Conservation (phyloP, 306 rosid genomes). For the Potentilla sterilis region DNA sequence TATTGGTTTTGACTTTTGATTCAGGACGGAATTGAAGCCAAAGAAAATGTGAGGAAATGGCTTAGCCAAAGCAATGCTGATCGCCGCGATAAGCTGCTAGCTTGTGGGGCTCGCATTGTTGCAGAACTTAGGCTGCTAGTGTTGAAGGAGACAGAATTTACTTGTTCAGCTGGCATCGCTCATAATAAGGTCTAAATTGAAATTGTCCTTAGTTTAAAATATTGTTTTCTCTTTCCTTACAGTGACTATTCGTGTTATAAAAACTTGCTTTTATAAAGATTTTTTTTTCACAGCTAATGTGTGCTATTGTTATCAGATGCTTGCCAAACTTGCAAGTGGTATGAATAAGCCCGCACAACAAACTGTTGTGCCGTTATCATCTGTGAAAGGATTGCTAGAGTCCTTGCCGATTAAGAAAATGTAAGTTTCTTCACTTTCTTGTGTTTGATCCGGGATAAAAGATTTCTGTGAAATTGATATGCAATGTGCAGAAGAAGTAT, state of each 20-base stretch:
- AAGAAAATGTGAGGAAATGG: constrained; percentile 72
- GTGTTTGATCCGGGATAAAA: not conserved
- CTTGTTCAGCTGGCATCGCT: constrained; percentile 98
- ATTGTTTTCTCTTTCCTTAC: constrained; percentile 5
- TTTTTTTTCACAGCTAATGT: constrained; percentile 14
- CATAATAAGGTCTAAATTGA: constrained; percentile 73
- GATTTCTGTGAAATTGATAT: not conserved
- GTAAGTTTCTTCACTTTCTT: constrained; percentile 51
- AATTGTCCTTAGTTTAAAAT: constrained; percentile 11
- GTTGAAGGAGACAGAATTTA: constrained; percentile 82
- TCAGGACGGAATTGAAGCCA: constrained; percentile 60
- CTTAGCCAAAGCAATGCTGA: constrained; percentile 56
- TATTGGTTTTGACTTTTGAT: constrained; percentile 24
- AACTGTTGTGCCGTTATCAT: constrained; percentile 82
- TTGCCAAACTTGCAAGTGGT: constrained; percentile 91
- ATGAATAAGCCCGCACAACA: constrained; percentile 99
- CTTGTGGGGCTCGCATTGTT: constrained; percentile 89
- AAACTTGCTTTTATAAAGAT: not conserved
- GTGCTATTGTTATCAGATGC: constrained; percentile 57
- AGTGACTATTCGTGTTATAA: constrained; percentile 14
- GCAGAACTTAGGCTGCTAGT: constrained; percentile 87
- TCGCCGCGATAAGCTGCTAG: constrained; percentile 76
- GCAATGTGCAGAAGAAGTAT: not conserved
- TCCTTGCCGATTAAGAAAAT: constrained; percentile 92
- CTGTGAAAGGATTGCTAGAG: constrained; percentile 75